These are phyloP conservation scores for Cyclotella kingstonii DNA, from an alignment of 108 stramenopile species.

Conservation along the genomic window DNA sequence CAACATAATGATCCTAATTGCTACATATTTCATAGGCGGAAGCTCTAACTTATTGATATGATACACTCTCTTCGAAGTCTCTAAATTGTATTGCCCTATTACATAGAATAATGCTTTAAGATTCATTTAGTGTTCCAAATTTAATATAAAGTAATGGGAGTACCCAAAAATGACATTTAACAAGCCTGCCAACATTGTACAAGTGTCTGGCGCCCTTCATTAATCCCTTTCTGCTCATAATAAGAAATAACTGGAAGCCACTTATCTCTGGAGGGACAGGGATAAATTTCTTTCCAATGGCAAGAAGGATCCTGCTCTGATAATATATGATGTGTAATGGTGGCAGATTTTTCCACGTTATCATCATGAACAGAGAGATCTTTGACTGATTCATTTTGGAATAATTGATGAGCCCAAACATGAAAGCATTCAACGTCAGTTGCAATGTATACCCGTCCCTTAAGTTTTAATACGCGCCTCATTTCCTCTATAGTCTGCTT, in stretches of 20 bases:
- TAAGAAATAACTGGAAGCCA: constrained; percentile 72
- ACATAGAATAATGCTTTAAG: too few relatives aligned
- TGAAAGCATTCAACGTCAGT: constrained; percentile 65
- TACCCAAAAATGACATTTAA: neutral
- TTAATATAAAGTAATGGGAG: too few relatives aligned
- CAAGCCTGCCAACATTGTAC: constrained; percentile 50
- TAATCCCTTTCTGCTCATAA: constrained; percentile 71
- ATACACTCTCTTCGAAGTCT: too few relatives aligned
- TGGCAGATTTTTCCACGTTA: too few relatives aligned
- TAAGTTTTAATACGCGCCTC: constrained; percentile 42
- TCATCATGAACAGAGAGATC: neutral
- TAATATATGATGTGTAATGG: constrained; percentile 1
- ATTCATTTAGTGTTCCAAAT: too few relatives aligned
- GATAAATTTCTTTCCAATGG: constrained; percentile 39
- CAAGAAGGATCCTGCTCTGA: neutral
- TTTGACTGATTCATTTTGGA: constrained; percentile 15
- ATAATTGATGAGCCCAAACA: constrained; percentile 51
- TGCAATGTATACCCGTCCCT: constrained; percentile 63
- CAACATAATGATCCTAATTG: too few relatives aligned
- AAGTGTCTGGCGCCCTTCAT: constrained; percentile 57
- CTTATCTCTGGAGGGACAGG: constrained; percentile 51
- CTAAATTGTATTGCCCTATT: too few relatives aligned
- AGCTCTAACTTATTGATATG: too few relatives aligned
- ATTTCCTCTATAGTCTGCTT: constrained; percentile 42
- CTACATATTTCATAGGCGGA: too few relatives aligned